These are phyloP conservation scores for Ambrosia artemisiifolia DNA, from an alignment of 129 eudicot genomes.

Conservation along the genomic window DNA sequence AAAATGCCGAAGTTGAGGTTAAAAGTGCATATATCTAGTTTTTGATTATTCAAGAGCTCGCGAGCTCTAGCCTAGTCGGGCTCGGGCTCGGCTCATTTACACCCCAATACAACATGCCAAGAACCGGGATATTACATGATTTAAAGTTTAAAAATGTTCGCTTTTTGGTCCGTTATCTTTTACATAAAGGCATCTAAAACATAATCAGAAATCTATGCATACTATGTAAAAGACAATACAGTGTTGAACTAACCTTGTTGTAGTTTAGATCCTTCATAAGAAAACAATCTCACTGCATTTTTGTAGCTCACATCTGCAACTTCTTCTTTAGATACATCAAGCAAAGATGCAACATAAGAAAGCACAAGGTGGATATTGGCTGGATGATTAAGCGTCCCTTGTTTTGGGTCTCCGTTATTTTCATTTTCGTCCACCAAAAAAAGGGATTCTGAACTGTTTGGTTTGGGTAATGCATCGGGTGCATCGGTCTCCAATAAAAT, in stretches of 20 bases:
- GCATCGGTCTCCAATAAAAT: constrained; percentile 93
- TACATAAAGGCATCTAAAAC: no score
- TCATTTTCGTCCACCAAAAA: constrained; percentile 45
- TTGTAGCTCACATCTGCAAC: constrained; percentile 57
- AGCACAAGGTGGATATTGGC: constrained; percentile 78
- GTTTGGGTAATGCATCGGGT: constrained; percentile 80
- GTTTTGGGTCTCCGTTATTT: constrained; percentile 31
- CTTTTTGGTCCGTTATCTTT: background rate
- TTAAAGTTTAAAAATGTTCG: background rate
- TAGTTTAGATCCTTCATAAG: constrained; percentile 79
- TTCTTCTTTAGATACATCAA: constrained; percentile 63
- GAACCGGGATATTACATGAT: background rate
- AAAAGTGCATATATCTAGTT: no score
- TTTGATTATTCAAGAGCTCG: no score
- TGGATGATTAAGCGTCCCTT: constrained; percentile 66
- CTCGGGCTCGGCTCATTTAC: no score
- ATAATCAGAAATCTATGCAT: no score
- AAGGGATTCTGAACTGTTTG: constrained; percentile 30
- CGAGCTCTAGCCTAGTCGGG: no score
- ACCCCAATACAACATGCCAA: no score
- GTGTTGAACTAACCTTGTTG: constrained; percentile 27
- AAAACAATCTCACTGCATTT: constrained; percentile 70
- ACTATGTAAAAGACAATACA: background rate
- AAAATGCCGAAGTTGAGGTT: no score
- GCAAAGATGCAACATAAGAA: constrained; percentile 64